Evolutionary conservation across 2,329 filamentous ascomycete genomes (phyloP).

Genomic region (Ophiostoma australiae): DNA sequence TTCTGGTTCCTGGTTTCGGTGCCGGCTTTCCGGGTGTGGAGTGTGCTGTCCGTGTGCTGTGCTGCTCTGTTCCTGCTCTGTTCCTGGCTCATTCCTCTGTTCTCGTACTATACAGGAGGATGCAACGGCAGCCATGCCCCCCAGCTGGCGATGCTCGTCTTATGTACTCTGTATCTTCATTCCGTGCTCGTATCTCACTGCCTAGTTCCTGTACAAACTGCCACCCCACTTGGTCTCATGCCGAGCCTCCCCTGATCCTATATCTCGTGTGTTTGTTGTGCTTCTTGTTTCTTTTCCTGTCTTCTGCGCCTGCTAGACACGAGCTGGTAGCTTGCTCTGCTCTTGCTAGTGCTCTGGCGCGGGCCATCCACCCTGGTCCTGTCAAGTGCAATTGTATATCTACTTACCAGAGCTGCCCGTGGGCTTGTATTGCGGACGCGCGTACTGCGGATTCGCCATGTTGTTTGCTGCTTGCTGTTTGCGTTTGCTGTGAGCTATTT

Average conservation of each 20-base stretch:
- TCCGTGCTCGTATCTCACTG: not conserved
- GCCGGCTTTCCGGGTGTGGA: not conserved
- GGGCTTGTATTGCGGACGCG: conserved; percentile 19
- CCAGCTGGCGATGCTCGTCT: not conserved
- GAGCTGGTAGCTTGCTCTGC: not conserved
- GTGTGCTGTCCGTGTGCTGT: not conserved
- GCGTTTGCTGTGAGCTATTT: conserved; percentile 10
- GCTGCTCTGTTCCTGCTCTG: not conserved
- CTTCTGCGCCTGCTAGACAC: not conserved
- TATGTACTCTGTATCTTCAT: not conserved
- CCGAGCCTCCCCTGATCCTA: not conserved
- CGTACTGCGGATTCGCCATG: conserved; percentile 27
- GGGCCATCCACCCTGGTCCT: not conserved
- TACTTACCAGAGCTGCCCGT: conserved; percentile 1
- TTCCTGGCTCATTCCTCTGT: not conserved
- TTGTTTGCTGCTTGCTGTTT: conserved; percentile 17
- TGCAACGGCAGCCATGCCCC: not conserved
- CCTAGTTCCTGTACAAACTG: not conserved
- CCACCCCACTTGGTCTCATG: not conserved
- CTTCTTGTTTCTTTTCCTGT: too few species aligned
- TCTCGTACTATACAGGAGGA: not conserved
- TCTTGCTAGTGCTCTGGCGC: not conserved
- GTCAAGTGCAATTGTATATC: not conserved
- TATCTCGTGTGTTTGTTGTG: too few species aligned
- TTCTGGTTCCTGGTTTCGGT: not conserved